phyloP scores from a whole-genome alignment of 352 stramenopile genomes.

The Pythium rishiriense region DNA sequence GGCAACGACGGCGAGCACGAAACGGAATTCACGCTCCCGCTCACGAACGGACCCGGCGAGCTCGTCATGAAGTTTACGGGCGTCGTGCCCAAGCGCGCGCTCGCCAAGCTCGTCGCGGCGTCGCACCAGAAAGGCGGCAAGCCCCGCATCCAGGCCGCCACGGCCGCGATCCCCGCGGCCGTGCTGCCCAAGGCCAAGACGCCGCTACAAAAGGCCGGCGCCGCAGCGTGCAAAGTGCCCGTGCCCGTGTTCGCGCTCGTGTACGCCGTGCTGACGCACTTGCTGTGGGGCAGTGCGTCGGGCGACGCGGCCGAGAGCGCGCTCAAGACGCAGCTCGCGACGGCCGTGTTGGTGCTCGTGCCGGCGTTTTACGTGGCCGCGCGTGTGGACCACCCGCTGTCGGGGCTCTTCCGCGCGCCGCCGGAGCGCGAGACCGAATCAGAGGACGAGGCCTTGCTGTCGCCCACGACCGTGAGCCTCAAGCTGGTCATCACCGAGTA shows the following conservation, averaged over 20 bases:
- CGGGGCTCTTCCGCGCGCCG: slow-evolving; percentile 51
- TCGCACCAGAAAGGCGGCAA: slow-evolving; percentile 22
- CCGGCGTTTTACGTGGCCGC: slow-evolving; percentile 69
- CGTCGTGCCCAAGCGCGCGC: slow-evolving; percentile 42
- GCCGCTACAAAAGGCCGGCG: slow-evolving; percentile 16
- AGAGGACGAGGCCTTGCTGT: neutral
- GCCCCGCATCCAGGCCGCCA: slow-evolving; percentile 2
- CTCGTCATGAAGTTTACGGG: slow-evolving; percentile 63
- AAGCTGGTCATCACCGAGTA: slow-evolving; percentile 82
- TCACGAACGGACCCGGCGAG: slow-evolving; percentile 57
- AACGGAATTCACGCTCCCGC: slow-evolving; percentile 59
- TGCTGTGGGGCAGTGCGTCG: slow-evolving; percentile 51
- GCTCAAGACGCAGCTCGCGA: slow-evolving; percentile 51
- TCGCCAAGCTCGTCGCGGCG: slow-evolving; percentile 39
- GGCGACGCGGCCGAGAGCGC: slow-evolving; percentile 36
- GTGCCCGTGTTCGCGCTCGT: slow-evolving; percentile 68
- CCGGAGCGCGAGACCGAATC: slow-evolving; percentile 2
- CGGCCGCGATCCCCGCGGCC: slow-evolving; percentile 13
- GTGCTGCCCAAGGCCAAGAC: neutral
- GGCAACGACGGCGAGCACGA: slow-evolving; percentile 35
- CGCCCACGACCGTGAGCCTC: slow-evolving; percentile 31
- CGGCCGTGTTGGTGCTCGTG: slow-evolving; percentile 59
- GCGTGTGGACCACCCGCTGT: slow-evolving; percentile 77
- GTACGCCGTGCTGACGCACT: slow-evolving; percentile 67
- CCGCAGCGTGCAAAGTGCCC: slow-evolving; percentile 40